Base-by-base conservation (phyloP, 495 filamentous ascomycete species). In the Penicillium pulvis region DNA sequence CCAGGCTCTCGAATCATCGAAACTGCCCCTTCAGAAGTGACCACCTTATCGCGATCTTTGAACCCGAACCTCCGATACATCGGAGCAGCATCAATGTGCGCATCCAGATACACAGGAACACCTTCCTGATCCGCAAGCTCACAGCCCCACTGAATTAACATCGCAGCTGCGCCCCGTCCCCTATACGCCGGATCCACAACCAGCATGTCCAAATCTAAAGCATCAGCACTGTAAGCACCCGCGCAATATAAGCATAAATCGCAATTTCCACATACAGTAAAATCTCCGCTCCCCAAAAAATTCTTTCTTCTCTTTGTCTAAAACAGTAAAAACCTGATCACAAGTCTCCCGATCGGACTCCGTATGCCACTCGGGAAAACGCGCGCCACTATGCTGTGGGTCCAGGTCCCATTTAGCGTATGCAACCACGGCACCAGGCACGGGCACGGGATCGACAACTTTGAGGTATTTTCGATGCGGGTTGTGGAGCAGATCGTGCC, bases 61-160 rank as follows among this genome's bases (percentile, higher is more conserved):
- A 75, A 74, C 8, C 72, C 72, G 39, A 66, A 59, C 42, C 55
- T 68, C 56, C 61, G 44, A 56, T 73, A 74, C 26, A 75, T 39
- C 5, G 62, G 58, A 6, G 51, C 55, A 16, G 69, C 72, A n/a
- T 56, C 66, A 48, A 64, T 59, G 46, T 67, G 68, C 9, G 69
- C 68, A 60, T 76, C 69, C 14, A 75, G 50, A 56, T 74, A 75
- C 11, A 60, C 65, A 4, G 56, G 49, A 4, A 65, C 59, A 3
- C 68, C 66, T n/a, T 73, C 60, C 39, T 61, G 39, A 60, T 79
- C 75, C 1, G 79, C 77, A 39, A 68, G 59, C 16, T 74, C 63
- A 45, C 79, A 76, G 3, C 81, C 81, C 81, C 82, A 85, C 17
- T 65, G 35, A 5, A 82, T 67, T 1, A 85, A 73, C 62, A 78